Evolutionary conservation across 306 rosid genomes (phyloP).

Genomic region (Acacia confusa): DNA sequence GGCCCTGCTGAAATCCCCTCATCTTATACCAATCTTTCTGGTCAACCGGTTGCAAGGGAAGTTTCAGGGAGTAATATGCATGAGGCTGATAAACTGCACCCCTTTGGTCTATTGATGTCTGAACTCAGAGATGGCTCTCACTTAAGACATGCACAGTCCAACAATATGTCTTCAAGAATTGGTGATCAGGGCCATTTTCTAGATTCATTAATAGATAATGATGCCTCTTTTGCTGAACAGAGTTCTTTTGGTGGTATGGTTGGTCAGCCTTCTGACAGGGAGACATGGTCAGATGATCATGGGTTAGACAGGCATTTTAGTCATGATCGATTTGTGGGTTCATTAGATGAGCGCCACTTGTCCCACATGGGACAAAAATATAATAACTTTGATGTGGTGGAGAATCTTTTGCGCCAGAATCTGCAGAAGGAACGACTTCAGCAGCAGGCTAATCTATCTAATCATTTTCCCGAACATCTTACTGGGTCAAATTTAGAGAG

Average conservation of each 20-base stretch:
- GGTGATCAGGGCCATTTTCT: constrained; percentile 55
- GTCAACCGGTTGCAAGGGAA: constrained; percentile 44
- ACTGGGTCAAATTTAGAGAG: constrained; percentile 48
- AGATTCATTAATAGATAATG: constrained; percentile 48
- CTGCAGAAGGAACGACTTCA: constrained; percentile 53
- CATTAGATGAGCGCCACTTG: constrained; percentile 46
- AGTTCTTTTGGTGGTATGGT: constrained; percentile 41
- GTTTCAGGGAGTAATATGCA: constrained; percentile 35
- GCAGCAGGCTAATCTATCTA: constrained; percentile 42
- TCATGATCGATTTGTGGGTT: constrained; percentile 43
- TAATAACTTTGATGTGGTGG: constrained; percentile 45
- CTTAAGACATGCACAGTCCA: constrained; percentile 53
- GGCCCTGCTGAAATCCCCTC: constrained; percentile 38
- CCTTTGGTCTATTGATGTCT: constrained; percentile 71
- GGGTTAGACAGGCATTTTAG: constrained; percentile 38
- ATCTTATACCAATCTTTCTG: constrained; percentile 39
- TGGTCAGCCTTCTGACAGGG: constrained; percentile 48
- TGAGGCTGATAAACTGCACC: constrained; percentile 63
- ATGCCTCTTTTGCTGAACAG: constrained; percentile 39
- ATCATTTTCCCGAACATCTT: constrained; percentile 43
- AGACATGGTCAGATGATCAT: constrained; percentile 47
- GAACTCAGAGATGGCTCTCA: constrained; percentile 62
- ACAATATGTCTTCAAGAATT: constrained; percentile 48
- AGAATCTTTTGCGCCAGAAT: constrained; percentile 48
- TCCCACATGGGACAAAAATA: constrained; percentile 41